Evolutionary conservation across 129 eudicot genomes (phyloP).

Genomic region (Kitagawia praeruptora): DNA sequence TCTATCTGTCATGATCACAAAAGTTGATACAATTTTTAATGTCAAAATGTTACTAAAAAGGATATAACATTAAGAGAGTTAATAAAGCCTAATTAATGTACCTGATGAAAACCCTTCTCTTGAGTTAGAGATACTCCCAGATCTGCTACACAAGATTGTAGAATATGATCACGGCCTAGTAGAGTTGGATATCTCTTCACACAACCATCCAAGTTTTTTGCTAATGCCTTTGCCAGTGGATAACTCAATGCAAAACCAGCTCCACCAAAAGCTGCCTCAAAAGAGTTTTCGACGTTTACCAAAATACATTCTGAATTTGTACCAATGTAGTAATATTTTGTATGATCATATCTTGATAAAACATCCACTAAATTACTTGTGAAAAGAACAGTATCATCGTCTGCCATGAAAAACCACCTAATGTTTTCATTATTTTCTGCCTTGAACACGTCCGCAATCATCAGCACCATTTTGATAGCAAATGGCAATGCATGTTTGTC

Average conservation of each 20-base stretch:
- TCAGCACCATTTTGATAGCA: slow-evolving; percentile 34
- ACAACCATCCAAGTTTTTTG: slow-evolving; percentile 48
- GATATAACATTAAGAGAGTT: neutral
- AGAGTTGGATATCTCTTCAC: slow-evolving; percentile 37
- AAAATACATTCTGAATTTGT: slow-evolving; percentile 42
- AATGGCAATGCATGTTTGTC: slow-evolving; percentile 22
- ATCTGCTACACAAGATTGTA: slow-evolving; percentile 71
- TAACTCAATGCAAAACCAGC: slow-evolving; percentile 77
- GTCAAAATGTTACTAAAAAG: neutral
- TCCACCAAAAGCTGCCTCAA: slow-evolving; percentile 72
- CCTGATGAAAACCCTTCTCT: slow-evolving; percentile 91
- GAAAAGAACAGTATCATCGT: slow-evolving; percentile 65
- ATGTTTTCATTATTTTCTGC: slow-evolving; percentile 20
- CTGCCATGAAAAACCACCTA: slow-evolving; percentile 69
- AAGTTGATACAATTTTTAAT: neutral
- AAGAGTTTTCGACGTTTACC: slow-evolving; percentile 32
- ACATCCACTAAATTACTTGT: slow-evolving; percentile 46
- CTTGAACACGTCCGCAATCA: slow-evolving; percentile 35
- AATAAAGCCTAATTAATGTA: neutral
- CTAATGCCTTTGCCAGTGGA: slow-evolving; percentile 58
- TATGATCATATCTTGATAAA: slow-evolving; percentile 50
- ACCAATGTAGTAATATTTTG: slow-evolving; percentile 47
- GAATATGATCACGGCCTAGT: slow-evolving; percentile 45
- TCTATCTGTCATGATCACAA: slow-evolving; percentile 43
- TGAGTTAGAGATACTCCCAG: slow-evolving; percentile 78